A percentile compares a stretch with the other conserved stretches of the same genome.
phyloP scores from a whole-genome alignment of 495 filamentous ascomycete genomes.

The Podospora didyma region DNA sequence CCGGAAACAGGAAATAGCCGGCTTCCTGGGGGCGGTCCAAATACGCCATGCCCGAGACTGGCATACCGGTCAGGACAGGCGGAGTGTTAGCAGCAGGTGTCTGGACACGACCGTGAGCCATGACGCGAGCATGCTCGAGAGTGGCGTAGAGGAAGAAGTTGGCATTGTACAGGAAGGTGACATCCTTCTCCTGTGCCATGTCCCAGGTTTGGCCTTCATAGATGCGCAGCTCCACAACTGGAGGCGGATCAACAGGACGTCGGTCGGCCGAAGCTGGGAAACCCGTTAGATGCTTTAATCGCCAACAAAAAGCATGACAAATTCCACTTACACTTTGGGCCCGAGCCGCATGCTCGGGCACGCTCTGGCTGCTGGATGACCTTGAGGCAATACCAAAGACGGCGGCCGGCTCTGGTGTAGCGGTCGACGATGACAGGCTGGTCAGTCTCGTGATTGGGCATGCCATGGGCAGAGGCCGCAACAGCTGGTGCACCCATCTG shows the following conservation, averaged over 20 bases:
- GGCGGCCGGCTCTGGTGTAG: conserved; percentile 72
- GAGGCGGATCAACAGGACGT: conserved; percentile 93
- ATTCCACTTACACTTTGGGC: conserved; percentile 76
- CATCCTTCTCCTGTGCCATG: conserved; percentile 63
- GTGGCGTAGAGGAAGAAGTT: conserved; percentile 98
- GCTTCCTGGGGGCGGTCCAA: conserved; percentile 86
- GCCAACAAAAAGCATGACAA: not conserved
- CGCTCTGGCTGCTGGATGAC: conserved; percentile 94
- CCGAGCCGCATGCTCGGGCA: conserved; percentile 92
- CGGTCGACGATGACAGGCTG: conserved; percentile 38
- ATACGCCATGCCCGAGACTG: conserved; percentile 95
- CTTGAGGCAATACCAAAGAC: conserved; percentile 74
- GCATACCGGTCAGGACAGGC: conserved; percentile 89
- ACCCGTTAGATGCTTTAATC: conserved; percentile 14
- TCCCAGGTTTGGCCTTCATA: conserved; percentile 67
- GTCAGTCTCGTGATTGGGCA: conserved; percentile 20
- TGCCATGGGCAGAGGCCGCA: conserved; percentile 23
- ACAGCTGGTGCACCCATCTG: conserved; percentile 29
- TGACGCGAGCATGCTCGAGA: conserved; percentile 78
- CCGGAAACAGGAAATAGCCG: conserved; percentile 97
- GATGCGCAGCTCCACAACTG: conserved; percentile 89
- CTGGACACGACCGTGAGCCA: conserved; percentile 74
- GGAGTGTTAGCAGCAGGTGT: conserved; percentile 60
- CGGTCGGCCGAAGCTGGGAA: conserved; percentile 83
- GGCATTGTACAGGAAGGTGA: conserved; percentile 90